These are phyloP conservation scores for Myochromella boudieri DNA, from an alignment of 768 basidiomycete species.

Conservation along the genomic window DNA sequence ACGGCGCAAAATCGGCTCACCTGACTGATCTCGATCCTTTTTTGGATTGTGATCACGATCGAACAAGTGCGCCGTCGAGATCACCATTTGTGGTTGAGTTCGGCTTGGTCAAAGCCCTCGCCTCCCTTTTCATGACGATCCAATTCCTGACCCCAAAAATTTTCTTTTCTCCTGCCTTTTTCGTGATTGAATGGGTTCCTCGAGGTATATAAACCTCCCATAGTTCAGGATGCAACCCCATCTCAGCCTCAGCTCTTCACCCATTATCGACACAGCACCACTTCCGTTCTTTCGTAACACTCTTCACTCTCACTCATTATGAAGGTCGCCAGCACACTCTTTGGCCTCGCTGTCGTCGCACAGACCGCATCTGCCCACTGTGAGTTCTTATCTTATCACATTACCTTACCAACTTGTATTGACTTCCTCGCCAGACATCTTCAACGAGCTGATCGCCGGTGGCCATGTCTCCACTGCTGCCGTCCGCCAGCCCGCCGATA, in stretches of 20 bases:
- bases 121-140: neutral
- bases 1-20: neutral
- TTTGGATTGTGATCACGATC: neutral
- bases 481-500: slow-evolving; percentile 37
- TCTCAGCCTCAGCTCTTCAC: slow-evolving; percentile 24
- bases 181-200: neutral
- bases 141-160: slow-evolving; percentile 1
- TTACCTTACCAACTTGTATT: neutral
- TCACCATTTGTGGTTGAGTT: neutral
- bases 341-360: slow-evolving; percentile 24
- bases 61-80: neutral
- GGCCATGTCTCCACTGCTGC: slow-evolving; percentile 22
- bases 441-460: slow-evolving; percentile 27
- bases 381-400: slow-evolving; percentile 14
- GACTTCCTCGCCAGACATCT: slow-evolving; percentile 29
- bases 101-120: neutral
- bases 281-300: slow-evolving; percentile 11
- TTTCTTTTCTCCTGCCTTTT: neutral
- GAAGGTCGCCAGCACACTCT: slow-evolving; percentile 23
- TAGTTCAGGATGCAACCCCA: neutral
- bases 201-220: slow-evolving; percentile 1
- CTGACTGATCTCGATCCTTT: neutral
- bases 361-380: slow-evolving; percentile 35
- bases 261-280: neutral
- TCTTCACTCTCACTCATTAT: slow-evolving; percentile 15